Evolutionary conservation across 2,329 filamentous ascomycete species (phyloP), one percentile per base, ranked within the genome.

Genomic region (Lasiodiplodia hormozganensis): DNA sequence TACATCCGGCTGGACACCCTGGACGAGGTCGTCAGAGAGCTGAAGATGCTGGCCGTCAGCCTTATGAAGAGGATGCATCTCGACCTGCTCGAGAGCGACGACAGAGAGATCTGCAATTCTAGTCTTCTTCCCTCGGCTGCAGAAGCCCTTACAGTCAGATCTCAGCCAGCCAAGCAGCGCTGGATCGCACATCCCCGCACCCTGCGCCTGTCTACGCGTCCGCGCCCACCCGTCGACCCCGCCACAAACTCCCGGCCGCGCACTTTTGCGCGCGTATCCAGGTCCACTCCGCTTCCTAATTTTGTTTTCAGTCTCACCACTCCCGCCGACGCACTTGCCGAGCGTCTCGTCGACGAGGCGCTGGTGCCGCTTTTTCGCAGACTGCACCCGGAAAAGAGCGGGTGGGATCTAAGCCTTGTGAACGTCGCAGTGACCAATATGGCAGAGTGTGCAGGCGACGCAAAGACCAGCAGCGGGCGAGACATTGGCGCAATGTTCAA

Each of bases 341-440:
- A 91, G 65, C 87, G 87, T 51, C 84, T 97, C 1, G 90, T 94
- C 0, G 80, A 85, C 4, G 91, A 96, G 70, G 80, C 85, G 1
- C 78, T 97, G 21, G 72, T 94, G 3, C 87, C 88, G 0, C 86
- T 97, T 77, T 93, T 97, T 75, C 88, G 89, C 16, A 89, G 88
- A 70, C 82, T 97, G 14, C 90, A 95, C 71, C 85, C 89, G 0
- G 89, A 91, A 70, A 87, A 85, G 70, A 82, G 84, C 10, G 89
- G 87, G 2, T 97, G 92, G 91, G 92, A 95, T 72, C 79, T 97
- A 21, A 92, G 91, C 71, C 82, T 98, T 64, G 84, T 98, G 69
- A 98, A 97, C 72, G 83, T 98, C 25, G 94, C 93, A 56, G 94
- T 92, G 8, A 91, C 92, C 16, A 97, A 97, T 76, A 95, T 98